Conservation (phyloP, 2,329 filamentous ascomycete genomes). For the Botrytis medusae region DNA sequence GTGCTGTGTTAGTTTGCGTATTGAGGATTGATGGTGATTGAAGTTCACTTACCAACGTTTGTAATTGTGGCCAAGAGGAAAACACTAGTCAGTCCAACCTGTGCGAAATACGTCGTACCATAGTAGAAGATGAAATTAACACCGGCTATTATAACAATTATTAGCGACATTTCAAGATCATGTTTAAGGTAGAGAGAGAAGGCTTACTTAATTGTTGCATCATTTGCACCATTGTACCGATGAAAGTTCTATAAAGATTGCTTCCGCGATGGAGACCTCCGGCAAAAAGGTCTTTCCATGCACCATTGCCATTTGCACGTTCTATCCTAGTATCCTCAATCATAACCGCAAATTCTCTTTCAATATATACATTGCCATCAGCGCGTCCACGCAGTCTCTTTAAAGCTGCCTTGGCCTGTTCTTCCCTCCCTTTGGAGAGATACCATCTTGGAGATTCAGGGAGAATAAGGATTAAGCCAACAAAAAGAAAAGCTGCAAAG, state of each 20-base stretch:
- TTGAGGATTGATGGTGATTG: not conserved
- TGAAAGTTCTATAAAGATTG: constrained; percentile 68
- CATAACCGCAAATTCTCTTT: constrained; percentile 49
- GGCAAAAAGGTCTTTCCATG: constrained; percentile 69
- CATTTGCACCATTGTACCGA: constrained; percentile 76
- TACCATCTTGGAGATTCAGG: constrained; percentile 43
- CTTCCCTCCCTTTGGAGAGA: constrained; percentile 38
- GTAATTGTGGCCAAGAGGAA: constrained; percentile 83
- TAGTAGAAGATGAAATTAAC: constrained; percentile 93
- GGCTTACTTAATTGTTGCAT: constrained; percentile 64
- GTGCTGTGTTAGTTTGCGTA: not conserved
- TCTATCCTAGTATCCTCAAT: constrained; percentile 62
- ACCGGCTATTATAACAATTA: constrained; percentile 59
- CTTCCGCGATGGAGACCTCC: constrained; percentile 61
- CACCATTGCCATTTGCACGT: constrained; percentile 62
- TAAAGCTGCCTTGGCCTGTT: constrained; percentile 59
- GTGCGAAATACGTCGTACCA: constrained; percentile 87
- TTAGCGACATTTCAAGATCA: constrained; percentile 5
- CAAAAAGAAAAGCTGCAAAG: constrained; percentile 51
- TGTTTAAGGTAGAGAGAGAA: constrained; percentile 30
- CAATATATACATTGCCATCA: constrained; percentile 44
- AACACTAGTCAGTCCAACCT: constrained; percentile 70
- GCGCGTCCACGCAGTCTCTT: constrained; percentile 59
- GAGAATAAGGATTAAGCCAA: constrained; percentile 29
- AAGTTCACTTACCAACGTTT: constrained; percentile 9